Percentiles rank a stretch among this genome's conserved stretches.
Evolutionary conservation across 441 rosid species (phyloP).

Genomic region (Daphne laureola): DNA sequence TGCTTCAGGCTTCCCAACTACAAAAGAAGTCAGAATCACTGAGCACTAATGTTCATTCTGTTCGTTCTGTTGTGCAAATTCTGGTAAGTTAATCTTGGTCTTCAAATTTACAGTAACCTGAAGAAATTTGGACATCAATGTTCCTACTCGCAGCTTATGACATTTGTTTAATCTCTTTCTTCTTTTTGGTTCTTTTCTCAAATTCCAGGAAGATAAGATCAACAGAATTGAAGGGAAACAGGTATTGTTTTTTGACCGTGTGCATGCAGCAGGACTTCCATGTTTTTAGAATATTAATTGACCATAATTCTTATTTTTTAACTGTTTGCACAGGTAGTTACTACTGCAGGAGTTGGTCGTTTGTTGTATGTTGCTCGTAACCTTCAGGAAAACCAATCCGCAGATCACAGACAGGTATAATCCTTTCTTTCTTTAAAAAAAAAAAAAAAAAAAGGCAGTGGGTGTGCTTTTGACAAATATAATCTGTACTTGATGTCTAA

Average conservation of each 20-base stretch:
- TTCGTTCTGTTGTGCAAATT: slow-evolving; percentile 58
- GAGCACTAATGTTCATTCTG: slow-evolving; percentile 37
- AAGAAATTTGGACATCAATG: slow-evolving; percentile 1
- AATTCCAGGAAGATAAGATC: slow-evolving; percentile 58
- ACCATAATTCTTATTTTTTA: neutral
- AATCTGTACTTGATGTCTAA: neutral
- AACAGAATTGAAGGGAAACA: slow-evolving; percentile 72
- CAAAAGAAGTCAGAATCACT: slow-evolving; percentile 34
- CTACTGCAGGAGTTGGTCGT: slow-evolving; percentile 46
- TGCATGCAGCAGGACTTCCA: neutral
- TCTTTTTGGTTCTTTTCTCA: neutral
- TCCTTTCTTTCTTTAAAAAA: slow-evolving; percentile 1
- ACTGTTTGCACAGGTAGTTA: slow-evolving; percentile 33
- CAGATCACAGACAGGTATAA: slow-evolving; percentile 48
- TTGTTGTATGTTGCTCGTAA: slow-evolving; percentile 37
- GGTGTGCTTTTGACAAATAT: neutral
- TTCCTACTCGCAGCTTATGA: slow-evolving; percentile 1
- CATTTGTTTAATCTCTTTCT: slow-evolving; percentile 8
- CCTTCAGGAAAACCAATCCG: slow-evolving; percentile 26
- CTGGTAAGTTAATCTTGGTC: slow-evolving; percentile 39
- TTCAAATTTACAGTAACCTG: neutral
- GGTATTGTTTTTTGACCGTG: slow-evolving; percentile 33
- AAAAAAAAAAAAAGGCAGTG: slow-evolving; percentile 2
- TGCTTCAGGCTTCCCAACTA: slow-evolving; percentile 44
- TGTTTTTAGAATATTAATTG: slow-evolving; percentile 14